phyloP scores from a whole-genome alignment of 2,329 filamentous ascomycete genomes.

The Thelonectria olida region DNA sequence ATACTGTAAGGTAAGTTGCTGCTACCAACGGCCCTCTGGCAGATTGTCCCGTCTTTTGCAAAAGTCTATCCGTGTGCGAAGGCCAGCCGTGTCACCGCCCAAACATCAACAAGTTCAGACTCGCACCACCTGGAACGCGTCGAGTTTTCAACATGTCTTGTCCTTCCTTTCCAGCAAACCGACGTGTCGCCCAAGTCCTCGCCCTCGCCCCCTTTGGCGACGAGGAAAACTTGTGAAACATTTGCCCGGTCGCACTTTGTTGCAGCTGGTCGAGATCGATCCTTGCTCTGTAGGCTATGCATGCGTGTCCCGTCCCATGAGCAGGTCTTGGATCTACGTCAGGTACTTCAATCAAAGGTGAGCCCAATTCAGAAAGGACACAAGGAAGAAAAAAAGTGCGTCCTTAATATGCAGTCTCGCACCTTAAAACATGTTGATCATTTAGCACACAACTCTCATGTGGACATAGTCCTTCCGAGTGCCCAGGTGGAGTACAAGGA shows the following conservation, averaged over 20 bases:
- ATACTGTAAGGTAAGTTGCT: neutral
- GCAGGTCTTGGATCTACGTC: slow-evolving; percentile 4
- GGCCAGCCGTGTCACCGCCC: too few relatives aligned
- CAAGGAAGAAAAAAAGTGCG: neutral
- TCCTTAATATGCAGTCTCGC: neutral
- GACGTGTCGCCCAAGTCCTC: slow-evolving; percentile 10
- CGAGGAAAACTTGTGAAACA: slow-evolving; percentile 23
- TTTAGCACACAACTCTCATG: too few relatives aligned
- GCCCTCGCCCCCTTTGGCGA: too few relatives aligned
- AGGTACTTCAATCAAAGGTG: neutral
- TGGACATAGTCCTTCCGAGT: slow-evolving; percentile 5
- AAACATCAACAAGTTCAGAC: neutral
- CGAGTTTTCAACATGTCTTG: slow-evolving; percentile 17
- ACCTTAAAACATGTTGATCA: slow-evolving; percentile 3
- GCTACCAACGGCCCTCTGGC: too few relatives aligned
- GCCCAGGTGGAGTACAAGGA: neutral
- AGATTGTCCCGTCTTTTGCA: too few relatives aligned
- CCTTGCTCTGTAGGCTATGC: slow-evolving; percentile 1
- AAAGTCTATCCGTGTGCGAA: too few relatives aligned
- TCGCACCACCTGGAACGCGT: slow-evolving; percentile 5
- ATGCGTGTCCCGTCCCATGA: slow-evolving; percentile 5
- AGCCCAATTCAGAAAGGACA: neutral
- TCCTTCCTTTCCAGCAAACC: neutral
- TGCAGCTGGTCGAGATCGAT: slow-evolving; percentile 26
- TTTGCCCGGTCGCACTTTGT: slow-evolving; percentile 29